These are phyloP conservation scores for Rhodotorula babjevae DNA, from an alignment of 768 basidiomycete species.

Conservation along the genomic window DNA sequence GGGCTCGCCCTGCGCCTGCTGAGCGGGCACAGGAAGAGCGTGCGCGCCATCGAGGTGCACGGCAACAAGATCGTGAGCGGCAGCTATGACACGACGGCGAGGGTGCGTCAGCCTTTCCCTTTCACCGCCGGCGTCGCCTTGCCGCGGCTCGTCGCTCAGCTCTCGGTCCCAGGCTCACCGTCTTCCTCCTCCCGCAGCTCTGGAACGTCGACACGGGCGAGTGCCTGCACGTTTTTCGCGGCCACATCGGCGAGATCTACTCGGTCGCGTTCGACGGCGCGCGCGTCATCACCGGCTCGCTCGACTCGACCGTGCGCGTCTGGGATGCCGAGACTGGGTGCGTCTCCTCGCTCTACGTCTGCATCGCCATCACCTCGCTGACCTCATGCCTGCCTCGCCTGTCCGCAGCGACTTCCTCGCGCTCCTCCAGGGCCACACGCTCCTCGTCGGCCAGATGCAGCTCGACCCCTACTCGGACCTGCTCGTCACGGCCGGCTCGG, in stretches of 20 bases:
- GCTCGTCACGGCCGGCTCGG: constrained; percentile 79
- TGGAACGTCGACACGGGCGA: constrained; percentile 88
- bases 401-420: constrained; percentile 66
- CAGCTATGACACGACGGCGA: constrained; percentile 83
- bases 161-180: not conserved
- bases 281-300: constrained; percentile 73
- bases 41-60: constrained; percentile 81
- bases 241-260: constrained; percentile 86
- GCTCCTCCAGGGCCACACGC: constrained; percentile 82
- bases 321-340: constrained; percentile 86
- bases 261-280: constrained; percentile 83
- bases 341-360: constrained; percentile 42
- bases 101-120: constrained; percentile 53
- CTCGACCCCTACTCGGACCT: constrained; percentile 50
- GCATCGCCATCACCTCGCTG: not conserved
- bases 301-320: constrained; percentile 87
- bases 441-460: constrained; percentile 85
- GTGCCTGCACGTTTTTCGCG: constrained; percentile 72
- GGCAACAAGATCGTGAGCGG: constrained; percentile 81
- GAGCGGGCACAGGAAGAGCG: constrained; percentile 71
- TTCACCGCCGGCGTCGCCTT: not conserved
- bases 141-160: not conserved
- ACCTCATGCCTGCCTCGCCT: not conserved
- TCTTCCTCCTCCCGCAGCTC: constrained; percentile 52
- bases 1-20: constrained; percentile 59